Base-by-base conservation (phyloP, 371 early-diverging fungal species). In the Rhizomucor miehei region DNA sequence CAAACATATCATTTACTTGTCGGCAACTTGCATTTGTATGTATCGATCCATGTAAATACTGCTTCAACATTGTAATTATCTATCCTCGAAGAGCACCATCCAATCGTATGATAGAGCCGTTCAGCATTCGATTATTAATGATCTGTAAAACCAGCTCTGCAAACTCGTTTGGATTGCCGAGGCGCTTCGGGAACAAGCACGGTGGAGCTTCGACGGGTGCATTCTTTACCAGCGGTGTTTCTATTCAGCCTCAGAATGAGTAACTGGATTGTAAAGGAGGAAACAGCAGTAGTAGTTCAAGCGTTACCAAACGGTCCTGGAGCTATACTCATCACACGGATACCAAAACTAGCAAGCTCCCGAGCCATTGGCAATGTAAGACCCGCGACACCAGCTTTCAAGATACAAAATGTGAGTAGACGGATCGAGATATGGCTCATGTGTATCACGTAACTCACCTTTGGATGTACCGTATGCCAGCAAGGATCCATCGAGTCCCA, bases 341-440 rank as follows among this genome's bases (percentile, higher is more conserved):
- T 62, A 48, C 83, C 81, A 53, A 70, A 72, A 6, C 61, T 51
- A 21, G 83, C 60, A 37, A 86, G 46, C 34, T 86, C 84, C 35
- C 70, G 69, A 19, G 86, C 85, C 62, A 86, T 65, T 6, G 86
- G 86, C 17, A 86, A 50, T 4, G 84, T 82, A 58, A 85, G 56
- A 2, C 80, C 80, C 29, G 81, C 77, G 39, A 85, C 68, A 48
- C 74, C 86, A 20, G 76, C 76, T 74, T 49, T 20, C 14, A 34
- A 48, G 40, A 16, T 11, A 17, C 20, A 11, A 20, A 1, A 25
- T 11, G 4, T 24, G 29, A 8, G 29, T 29, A n/a, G n/a, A n/a
- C n/a, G n/a, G n/a, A n/a, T n/a, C n/a, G n/a, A n/a, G n/a, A n/a
- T n/a, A n/a, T n/a, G n/a, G n/a, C 1, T 41, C 16, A 20, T 20